Evolutionary conservation across 1,139 yeast genomes (phyloP).

Genomic region (Suhomyces choctaworum): DNA sequence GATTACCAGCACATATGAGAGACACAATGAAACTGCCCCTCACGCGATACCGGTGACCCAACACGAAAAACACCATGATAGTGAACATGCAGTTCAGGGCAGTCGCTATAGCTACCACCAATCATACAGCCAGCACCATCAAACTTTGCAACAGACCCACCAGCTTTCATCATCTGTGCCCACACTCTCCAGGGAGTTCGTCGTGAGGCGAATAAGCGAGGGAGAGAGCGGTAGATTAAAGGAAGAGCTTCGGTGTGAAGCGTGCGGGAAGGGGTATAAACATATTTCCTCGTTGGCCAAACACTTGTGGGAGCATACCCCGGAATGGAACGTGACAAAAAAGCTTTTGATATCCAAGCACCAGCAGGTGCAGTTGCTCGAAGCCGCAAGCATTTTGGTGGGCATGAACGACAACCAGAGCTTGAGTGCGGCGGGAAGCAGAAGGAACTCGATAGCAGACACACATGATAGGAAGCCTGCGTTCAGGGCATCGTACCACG

Average conservation of each 20-base stretch:
- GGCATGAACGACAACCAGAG: slow-evolving; percentile 62
- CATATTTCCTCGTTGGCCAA: slow-evolving; percentile 79
- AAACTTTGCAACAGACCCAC: slow-evolving; percentile 8
- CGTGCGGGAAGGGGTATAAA: slow-evolving; percentile 88
- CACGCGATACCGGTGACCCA: slow-evolving; percentile 37
- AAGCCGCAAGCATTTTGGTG: slow-evolving; percentile 84
- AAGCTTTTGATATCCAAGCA: slow-evolving; percentile 81
- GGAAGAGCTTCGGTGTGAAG: slow-evolving; percentile 82
- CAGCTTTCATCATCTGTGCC: slow-evolving; percentile 42
- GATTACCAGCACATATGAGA: slow-evolving; percentile 26
- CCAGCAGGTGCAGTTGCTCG: slow-evolving; percentile 84
- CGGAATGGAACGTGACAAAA: slow-evolving; percentile 87
- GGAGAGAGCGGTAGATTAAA: slow-evolving; percentile 84
- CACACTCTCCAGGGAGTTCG: slow-evolving; percentile 67
- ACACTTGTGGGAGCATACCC: slow-evolving; percentile 80
- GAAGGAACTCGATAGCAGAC: slow-evolving; percentile 17
- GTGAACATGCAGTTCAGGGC: background rate
- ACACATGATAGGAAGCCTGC: slow-evolving; percentile 5
- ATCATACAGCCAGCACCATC: slow-evolving; percentile 13
- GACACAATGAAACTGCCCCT: slow-evolving; percentile 35
- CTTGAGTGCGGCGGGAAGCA: slow-evolving; percentile 12
- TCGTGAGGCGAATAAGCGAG: slow-evolving; percentile 78
- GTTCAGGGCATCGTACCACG: slow-evolving; percentile 5
- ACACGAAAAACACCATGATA: slow-evolving; percentile 18
- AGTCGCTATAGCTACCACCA: slow-evolving; percentile 5